A percentile compares a stretch with the other conserved stretches of the same genome.
These are phyloP conservation scores for Arabis hirsuta DNA, from an alignment of 345 rosid genomes.

Conservation along the genomic window DNA sequence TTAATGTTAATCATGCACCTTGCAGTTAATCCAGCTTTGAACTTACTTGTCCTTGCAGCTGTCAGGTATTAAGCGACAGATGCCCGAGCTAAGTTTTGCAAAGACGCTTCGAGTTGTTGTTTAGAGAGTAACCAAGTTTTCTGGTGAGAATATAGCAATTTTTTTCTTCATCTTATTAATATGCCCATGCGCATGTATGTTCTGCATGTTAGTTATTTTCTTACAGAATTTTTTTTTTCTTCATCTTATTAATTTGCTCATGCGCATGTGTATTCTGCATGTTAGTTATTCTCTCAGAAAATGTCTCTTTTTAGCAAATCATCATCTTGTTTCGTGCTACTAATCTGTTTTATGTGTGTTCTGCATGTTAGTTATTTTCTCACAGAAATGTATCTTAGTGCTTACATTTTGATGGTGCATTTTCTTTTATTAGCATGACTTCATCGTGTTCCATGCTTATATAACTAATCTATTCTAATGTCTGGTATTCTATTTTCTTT, in stretches of 20 bases:
- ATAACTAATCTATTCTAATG: conserved; percentile 25
- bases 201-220: no score
- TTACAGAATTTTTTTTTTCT: neutral
- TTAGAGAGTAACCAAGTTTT: conserved; percentile 63
- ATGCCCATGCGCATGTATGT: no score
- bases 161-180: no score
- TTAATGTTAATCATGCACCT: conserved; percentile 27
- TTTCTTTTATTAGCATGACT: conserved; percentile 20
- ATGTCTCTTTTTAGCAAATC: neutral
- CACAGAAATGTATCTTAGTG: conserved; percentile 25
- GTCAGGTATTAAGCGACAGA: conserved; percentile 68
- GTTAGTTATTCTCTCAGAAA: no score
- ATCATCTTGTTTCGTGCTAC: no score
- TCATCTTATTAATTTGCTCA: conserved; percentile 23
- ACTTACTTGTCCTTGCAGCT: conserved; percentile 80
- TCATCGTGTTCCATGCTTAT: conserved; percentile 18
- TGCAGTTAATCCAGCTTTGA: conserved; percentile 59
- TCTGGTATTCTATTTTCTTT: conserved; percentile 63
- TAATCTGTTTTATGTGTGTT: neutral
- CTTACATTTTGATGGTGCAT: conserved; percentile 12
- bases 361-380: conserved; percentile 21
- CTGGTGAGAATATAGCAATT: conserved; percentile 55
- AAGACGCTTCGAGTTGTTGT: conserved; percentile 69
- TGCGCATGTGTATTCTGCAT: neutral
- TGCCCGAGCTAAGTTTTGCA: conserved; percentile 65